Percentiles rank a stretch among this genome's conserved stretches.
These are phyloP conservation scores for Talaromyces pinophilus DNA, from an alignment of 2,329 filamentous ascomycete species.

Conservation along the genomic window DNA sequence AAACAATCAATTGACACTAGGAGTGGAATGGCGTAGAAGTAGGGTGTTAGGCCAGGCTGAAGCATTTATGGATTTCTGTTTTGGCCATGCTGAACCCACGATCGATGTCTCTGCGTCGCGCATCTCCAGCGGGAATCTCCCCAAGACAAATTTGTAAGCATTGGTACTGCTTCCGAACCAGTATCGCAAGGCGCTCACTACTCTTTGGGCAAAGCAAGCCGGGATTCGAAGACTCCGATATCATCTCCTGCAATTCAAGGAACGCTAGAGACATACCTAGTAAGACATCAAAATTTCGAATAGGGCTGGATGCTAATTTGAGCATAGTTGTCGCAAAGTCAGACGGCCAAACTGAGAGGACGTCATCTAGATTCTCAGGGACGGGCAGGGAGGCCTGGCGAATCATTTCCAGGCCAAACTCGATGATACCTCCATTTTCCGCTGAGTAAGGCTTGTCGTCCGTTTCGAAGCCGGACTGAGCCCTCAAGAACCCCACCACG, in stretches of 20 bases:
- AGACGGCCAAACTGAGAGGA: background rate
- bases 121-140: constrained; percentile 2
- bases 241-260: background rate
- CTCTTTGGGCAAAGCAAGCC: constrained; percentile 4
- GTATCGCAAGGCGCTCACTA: constrained; percentile 5
- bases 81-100: constrained; percentile 3
- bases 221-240: background rate
- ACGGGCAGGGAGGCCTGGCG: background rate
- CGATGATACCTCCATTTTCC: constrained; percentile 7
- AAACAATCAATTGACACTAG: background rate
- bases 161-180: constrained; percentile 8
- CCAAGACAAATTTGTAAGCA: constrained; percentile 7
- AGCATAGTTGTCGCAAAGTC: constrained; percentile 8
- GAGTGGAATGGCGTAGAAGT: constrained; percentile 3
- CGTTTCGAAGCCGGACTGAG: constrained; percentile 5
- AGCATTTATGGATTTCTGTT: constrained; percentile 7
- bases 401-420: constrained; percentile 7
- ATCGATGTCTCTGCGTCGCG: background rate
- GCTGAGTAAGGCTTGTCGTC: constrained; percentile 3
- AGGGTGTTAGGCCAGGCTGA: background rate
- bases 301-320: background rate
- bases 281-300: background rate
- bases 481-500: constrained; percentile 1
- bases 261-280: constrained; percentile 9
- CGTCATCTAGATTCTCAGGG: background rate